Percentiles rank a stretch among this genome's conserved stretches.
phyloP scores from a whole-genome alignment of 805 yeast species.

The Geotrichum ghanense region DNA sequence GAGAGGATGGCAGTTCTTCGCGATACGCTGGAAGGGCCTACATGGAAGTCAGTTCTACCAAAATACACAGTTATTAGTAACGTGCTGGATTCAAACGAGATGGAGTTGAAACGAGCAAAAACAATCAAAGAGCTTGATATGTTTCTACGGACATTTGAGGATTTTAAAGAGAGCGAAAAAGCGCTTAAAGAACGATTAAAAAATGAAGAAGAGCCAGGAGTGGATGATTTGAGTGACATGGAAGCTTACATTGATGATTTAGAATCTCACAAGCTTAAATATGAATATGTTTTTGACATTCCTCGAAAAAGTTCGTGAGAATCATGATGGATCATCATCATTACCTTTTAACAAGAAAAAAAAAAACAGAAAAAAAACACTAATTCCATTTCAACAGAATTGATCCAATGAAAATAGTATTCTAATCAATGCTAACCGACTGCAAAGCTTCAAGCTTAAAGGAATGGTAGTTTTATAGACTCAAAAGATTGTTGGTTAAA shows the following conservation, averaged over 20 bases:
- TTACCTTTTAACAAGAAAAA: no score
- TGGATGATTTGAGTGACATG: conserved; percentile 5
- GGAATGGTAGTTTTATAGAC: no score
- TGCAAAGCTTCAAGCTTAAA: no score
- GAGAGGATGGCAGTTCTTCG: conserved; percentile 34
- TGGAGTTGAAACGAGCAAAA: conserved; percentile 37
- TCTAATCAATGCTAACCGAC: no score
- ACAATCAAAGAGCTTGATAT: conserved; percentile 38
- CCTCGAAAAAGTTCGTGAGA: conserved; percentile 1
- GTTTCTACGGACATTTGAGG: conserved; percentile 21
- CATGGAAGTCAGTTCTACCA: conserved; percentile 38
- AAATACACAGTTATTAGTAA: conserved; percentile 41
- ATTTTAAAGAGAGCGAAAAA: conserved; percentile 11
- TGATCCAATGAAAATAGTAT: no score
- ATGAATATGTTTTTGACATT: conserved; percentile 2
- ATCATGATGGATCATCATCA: no score
- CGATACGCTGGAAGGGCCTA: conserved; percentile 34
- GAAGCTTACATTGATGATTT: not conserved
- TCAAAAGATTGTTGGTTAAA: no score
- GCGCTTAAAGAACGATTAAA: conserved; percentile 2
- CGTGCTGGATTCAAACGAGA: conserved; percentile 36
- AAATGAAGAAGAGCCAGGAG: conserved; percentile 6
- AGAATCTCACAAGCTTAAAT: conserved; percentile 1
- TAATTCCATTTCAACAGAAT: no score
- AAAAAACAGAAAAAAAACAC: no score